Base-by-base conservation (phyloP, 768 basidiomycete genomes). In the Phylloporus sp. region DNA sequence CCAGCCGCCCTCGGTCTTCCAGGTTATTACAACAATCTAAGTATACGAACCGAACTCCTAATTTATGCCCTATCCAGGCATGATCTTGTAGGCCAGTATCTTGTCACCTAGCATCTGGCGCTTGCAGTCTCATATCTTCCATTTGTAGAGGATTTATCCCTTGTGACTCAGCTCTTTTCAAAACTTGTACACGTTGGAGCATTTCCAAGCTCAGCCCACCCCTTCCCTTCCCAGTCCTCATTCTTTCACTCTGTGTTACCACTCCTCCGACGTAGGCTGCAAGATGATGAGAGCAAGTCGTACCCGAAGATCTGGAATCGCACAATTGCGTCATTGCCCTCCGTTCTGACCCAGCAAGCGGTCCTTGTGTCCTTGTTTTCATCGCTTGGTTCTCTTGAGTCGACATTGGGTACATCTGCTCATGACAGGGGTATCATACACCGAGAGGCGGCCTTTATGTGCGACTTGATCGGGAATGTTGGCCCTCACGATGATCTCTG, bases 101-200 rank as follows among this genome's bases (percentile, higher is more conserved):
- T 35, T 58, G 34, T 53, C 24, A 47, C 31, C 47, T n/a, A 13
- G 18, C 38, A 34, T 49, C 39, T 47, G 34, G 13, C 24, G 15
- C n/a, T 48, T 28, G 55, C 55, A 53, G 34, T 56, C 52, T 56
- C 34, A 46, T 31, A 12, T 34, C 18, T 55, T 80, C 77, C 73
- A 38, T 44, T 23, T 36, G 38, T 64, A 72, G 39, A 56, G 72
- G 29, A 60, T 68, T 15, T 76, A 77, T 20, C 46, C 8, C 57
- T 64, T 32, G 38, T 88, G 9, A 68, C 73, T 4, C 82, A 79
- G 55, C 74, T 91, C 9, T 59, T 89, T 28, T 72, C 73, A 23
- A 89, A 87, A 70, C 77, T 91, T 23, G 81, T 83, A 22, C 83
- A 82, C 49, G 63, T 85, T 35, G 85, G 89, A 10, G 65, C 83